A percentile compares a stretch with the other conserved stretches of the same genome.
These are phyloP conservation scores for Scalesia atractyloides DNA, from an alignment of 129 eudicot genomes.

Conservation along the genomic window DNA sequence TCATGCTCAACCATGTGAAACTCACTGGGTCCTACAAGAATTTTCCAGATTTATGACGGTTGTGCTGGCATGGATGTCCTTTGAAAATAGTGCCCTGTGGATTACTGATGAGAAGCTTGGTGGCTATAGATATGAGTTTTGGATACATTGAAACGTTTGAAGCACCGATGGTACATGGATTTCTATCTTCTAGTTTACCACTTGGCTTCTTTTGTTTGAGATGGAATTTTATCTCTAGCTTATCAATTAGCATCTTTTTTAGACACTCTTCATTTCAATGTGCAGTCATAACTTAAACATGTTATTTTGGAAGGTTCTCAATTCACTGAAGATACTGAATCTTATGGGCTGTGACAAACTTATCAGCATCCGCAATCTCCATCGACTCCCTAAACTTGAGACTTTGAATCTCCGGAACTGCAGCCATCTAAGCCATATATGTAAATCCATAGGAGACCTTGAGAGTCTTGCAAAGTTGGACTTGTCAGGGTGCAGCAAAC, in stretches of 20 bases:
- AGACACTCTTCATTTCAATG: background rate
- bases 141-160: slow-evolving; percentile 25
- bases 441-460: slow-evolving; percentile 29
- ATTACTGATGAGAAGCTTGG: slow-evolving; percentile 19
- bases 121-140: slow-evolving; percentile 29
- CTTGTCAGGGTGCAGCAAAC: slow-evolving; percentile 19
- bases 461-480: slow-evolving; percentile 22
- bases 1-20: background rate
- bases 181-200: background rate
- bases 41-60: slow-evolving; percentile 12
- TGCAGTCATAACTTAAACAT: background rate
- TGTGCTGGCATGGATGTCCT: slow-evolving; percentile 8
- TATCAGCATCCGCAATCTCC: background rate
- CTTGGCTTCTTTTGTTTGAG: slow-evolving; percentile 4
- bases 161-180: slow-evolving; percentile 15
- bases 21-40: background rate
- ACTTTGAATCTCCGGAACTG: slow-evolving; percentile 3
- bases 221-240: background rate
- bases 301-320: slow-evolving; percentile 25
- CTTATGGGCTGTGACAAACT: slow-evolving; percentile 23
- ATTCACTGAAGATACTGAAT: slow-evolving; percentile 26
- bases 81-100: background rate
- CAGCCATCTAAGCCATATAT: slow-evolving; percentile 1
- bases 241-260: too few relatives aligned
- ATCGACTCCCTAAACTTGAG: slow-evolving; percentile 31